A percentile compares a stretch with the other conserved stretches of the same genome.
phyloP scores from a whole-genome alignment of 768 basidiomycete genomes.

The Imleria badia region DNA sequence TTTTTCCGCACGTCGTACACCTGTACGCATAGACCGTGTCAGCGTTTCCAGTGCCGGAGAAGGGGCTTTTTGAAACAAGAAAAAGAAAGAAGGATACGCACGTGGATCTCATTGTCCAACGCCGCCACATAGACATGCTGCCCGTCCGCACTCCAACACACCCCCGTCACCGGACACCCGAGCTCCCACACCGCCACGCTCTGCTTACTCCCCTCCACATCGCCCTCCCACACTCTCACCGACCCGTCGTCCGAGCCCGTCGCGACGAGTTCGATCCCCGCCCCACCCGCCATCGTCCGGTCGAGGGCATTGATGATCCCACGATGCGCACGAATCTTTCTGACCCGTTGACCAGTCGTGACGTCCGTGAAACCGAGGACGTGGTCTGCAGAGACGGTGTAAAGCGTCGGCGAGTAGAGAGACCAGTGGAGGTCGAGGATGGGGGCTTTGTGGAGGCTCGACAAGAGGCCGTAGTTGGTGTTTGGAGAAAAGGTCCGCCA shows the following conservation, averaged over 20 bases:
- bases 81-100: constrained; percentile 38
- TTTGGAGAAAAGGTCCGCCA: constrained; percentile 94
- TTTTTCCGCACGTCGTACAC: constrained; percentile 43
- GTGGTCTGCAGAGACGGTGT: constrained; percentile 90
- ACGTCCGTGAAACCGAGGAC: constrained; percentile 74
- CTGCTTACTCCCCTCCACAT: constrained; percentile 71
- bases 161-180: constrained; percentile 89
- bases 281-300: constrained; percentile 79
- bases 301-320: constrained; percentile 91
- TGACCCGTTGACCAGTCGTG: constrained; percentile 77
- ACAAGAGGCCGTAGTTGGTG: constrained; percentile 86
- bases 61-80: background rate
- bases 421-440: constrained; percentile 94
- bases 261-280: constrained; percentile 81
- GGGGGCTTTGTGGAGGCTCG: constrained; percentile 83
- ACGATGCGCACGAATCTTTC: constrained; percentile 83
- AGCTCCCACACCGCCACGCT: constrained; percentile 79
- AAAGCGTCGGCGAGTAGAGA: constrained; percentile 66
- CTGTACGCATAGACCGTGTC: too few species aligned
- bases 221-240: constrained; percentile 94
- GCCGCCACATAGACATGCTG: constrained; percentile 88
- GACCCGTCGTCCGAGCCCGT: constrained; percentile 93
- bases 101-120: constrained; percentile 95
- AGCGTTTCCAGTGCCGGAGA: too few species aligned
- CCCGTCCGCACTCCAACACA: constrained; percentile 92